These are phyloP conservation scores for Rhynchosporium agropyri DNA, from an alignment of 2,329 filamentous ascomycete species.

Conservation along the genomic window DNA sequence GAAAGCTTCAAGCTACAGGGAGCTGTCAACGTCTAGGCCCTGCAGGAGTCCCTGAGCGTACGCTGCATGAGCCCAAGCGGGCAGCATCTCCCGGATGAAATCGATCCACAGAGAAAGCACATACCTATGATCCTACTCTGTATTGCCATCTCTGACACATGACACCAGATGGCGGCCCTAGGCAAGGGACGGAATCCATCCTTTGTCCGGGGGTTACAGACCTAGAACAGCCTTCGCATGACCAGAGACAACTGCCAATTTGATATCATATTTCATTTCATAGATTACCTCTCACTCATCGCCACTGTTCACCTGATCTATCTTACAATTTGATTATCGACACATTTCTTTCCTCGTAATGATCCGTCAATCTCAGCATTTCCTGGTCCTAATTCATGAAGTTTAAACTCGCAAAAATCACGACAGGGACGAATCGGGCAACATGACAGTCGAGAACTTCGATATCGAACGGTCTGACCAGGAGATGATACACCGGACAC, in stretches of 20 bases:
- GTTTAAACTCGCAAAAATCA: neutral
- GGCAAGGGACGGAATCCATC: neutral
- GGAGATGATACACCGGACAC: constrained; percentile 6
- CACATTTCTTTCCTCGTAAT: neutral
- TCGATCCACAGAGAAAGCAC: neutral
- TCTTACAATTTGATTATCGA: neutral
- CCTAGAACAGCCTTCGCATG: constrained; percentile 15
- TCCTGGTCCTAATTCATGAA: constrained; percentile 12
- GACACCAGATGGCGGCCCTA: neutral
- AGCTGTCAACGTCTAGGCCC: constrained; percentile 5
- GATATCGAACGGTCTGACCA: constrained; percentile 12
- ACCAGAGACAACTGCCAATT: constrained; percentile 5
- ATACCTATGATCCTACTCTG: neutral
- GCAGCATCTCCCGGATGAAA: neutral
- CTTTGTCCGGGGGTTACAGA: constrained; percentile 1
- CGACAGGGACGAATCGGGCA: constrained; percentile 20
- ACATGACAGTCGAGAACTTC: constrained; percentile 16
- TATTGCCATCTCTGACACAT: constrained; percentile 5
- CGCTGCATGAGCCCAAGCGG: neutral
- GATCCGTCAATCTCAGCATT: neutral
- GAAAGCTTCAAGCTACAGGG: neutral
- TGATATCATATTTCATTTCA: constrained; percentile 19
- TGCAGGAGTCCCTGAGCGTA: constrained; percentile 9
- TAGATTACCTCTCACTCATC: neutral
- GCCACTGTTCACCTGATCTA: neutral